Base-by-base conservation (phyloP, 192 early-diverging fungal species). In the Geosiphon pyriformis region DNA sequence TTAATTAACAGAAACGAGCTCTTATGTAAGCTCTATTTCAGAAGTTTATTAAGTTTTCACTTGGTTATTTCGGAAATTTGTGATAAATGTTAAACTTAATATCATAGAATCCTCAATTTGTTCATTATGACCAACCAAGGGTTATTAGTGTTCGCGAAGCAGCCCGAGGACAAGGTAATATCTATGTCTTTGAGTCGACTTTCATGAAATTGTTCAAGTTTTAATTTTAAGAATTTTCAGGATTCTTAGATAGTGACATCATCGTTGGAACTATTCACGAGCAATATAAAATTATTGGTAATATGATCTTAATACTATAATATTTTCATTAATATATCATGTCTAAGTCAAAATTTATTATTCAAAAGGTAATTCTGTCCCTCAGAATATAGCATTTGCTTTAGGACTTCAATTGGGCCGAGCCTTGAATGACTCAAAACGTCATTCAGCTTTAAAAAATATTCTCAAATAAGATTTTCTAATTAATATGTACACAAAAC, bases 91-190 rank as follows among this genome's bases (percentile, higher is more conserved):
- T 49, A 48, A 31, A 57, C 30, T 31, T 7, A n/a, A n/a, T n/a
- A n/a, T n/a, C n/a, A n/a, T 31, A 62, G 37, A 25, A 62, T 62
- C 33, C 60, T n/a, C n/a, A 54, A 27, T 30, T 20, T 11, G 49
- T 73, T 12, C 71, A 73, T 26, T 73, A 69, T 34, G 25, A 33
- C n/a, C 66, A 73, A 56, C 59, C 65, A 32, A 56, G 71, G n/a
- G 15, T 69, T 35, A 35, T 73, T 25, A 69, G 50, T 58, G 51
- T 73, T 37, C 58, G 71, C 1, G 71, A 73, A 32, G 57, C 51
- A 27, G 71, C 71, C 23, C 27, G 71, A 17, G 71, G 59, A 18
- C 71, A 73, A 61, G 71, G 71, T 62, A n/a, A n/a, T n/a, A n/a
- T n/a, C n/a, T n/a, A 63, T 35, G 1, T 62, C 23, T 46, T 15